Evolutionary conservation across 1,139 yeast species (phyloP).

Genomic region (Diutina siamensis): DNA sequence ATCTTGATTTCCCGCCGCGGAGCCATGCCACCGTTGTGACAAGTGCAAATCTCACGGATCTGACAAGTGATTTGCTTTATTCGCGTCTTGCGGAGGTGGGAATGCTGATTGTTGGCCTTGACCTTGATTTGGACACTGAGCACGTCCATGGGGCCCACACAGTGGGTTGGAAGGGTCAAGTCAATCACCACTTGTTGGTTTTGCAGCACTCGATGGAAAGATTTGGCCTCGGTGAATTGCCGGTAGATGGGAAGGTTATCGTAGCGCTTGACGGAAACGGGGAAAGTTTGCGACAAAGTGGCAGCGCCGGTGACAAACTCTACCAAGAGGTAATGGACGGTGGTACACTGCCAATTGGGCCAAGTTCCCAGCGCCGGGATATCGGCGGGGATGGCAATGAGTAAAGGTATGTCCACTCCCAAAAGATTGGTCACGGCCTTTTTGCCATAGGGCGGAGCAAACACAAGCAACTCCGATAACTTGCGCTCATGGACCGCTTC

Average conservation of each 20-base stretch:
- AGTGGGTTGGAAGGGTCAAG: constrained; percentile 26
- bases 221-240: constrained; percentile 40
- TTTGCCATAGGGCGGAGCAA: constrained; percentile 25
- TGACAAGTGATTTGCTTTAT: constrained; percentile 37
- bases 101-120: constrained; percentile 24
- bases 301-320: constrained; percentile 21
- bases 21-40: constrained; percentile 39
- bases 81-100: constrained; percentile 23
- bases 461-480: constrained; percentile 25
- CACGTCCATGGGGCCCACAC: constrained; percentile 42
- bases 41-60: constrained; percentile 37
- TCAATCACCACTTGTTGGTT: constrained; percentile 35
- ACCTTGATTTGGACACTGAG: constrained; percentile 28
- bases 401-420: constrained; percentile 49
- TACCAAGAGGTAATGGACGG: constrained; percentile 26
- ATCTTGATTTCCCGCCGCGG: constrained; percentile 23
- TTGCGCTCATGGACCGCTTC: constrained; percentile 25
- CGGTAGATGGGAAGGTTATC: constrained; percentile 44
- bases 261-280: constrained; percentile 36
- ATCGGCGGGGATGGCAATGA: constrained; percentile 47
- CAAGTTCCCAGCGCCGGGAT: constrained; percentile 34
- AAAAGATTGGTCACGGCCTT: constrained; percentile 23
- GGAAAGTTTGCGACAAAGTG: constrained; percentile 24
- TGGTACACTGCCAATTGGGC: constrained; percentile 29
- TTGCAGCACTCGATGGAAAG: constrained; percentile 24